Evolutionary conservation across 23 red algal species (phyloP), one percentile per base, ranked within the genome.

Genomic region (Gracilaria gracilis): DNA sequence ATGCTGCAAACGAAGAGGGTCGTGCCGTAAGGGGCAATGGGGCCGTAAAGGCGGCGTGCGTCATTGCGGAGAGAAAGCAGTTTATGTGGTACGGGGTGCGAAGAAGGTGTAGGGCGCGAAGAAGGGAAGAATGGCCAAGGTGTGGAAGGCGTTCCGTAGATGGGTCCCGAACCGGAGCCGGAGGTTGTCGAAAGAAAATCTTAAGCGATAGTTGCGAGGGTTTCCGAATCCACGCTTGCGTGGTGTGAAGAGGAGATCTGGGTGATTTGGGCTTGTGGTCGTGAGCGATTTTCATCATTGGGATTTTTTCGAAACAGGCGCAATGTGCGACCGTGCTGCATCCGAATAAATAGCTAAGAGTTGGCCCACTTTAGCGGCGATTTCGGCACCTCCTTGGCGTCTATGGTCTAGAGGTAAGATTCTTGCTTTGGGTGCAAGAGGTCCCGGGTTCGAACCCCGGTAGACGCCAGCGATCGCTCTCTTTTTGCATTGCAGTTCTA

Each of bases 341-440:
- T 24, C 33, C 0, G 20, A 29, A 9, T 73, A 40, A 29, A 44
- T 73, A 44, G 2, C 21, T 3, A 73, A 40, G 4, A 1, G 1
- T 44, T 40, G 33, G 38, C 35, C 67, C 33, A 5, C 0, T 35
- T 2, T 4, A 7, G 11, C 16, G 9, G 67, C 34, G 67, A 29
- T 40, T 44, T 40, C 21, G 67, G 67, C 67, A 73, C 67, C 67
- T 73, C 38, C n/a, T 54, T 44, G 74, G 85, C 51, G 85, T 89
- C 85, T 89, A 89, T 89, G 85, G 85, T 89, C 85, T 89, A 89
- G 85, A 89, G 85, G 85, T 89, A 89, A 89, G 85, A 89, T 89
- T 89, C 85, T 89, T 89, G 85, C 85, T 89, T 89, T 89, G 85
- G 85, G 85, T 89, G 85, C 85, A 89, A 89, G 85, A 89, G 85